A percentile compares a stretch with the other conserved stretches of the same genome.
Evolutionary conservation across 768 basidiomycete species (phyloP).

Genomic region (Hygrophorus pudorinus): DNA sequence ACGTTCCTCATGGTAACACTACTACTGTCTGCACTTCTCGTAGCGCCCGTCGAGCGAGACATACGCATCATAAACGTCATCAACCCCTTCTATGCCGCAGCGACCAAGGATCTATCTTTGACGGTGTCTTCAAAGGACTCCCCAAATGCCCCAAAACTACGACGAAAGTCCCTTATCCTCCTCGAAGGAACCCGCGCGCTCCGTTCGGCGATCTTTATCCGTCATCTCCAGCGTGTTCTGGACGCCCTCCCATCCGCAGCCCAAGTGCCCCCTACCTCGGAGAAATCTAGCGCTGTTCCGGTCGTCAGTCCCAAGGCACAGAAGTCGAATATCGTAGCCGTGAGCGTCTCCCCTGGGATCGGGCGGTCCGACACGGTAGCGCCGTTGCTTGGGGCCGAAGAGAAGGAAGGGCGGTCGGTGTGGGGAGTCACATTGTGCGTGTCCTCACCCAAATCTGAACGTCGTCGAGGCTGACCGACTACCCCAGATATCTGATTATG

Average conservation of each 20-base stretch:
- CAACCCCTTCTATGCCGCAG: constrained; percentile 86
- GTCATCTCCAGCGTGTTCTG: constrained; percentile 76
- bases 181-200: constrained; percentile 58
- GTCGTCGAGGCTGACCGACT: background rate
- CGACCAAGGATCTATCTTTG: constrained; percentile 28
- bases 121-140: constrained; percentile 12
- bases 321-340: constrained; percentile 65
- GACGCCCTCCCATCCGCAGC: constrained; percentile 67
- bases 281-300: constrained; percentile 14
- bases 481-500: constrained; percentile 49
- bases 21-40: constrained; percentile 69
- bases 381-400: constrained; percentile 40
- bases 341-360: constrained; percentile 69
- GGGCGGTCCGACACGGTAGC: constrained; percentile 63
- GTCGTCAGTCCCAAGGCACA: constrained; percentile 35
- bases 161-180: constrained; percentile 30
- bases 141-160: constrained; percentile 7
- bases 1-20: constrained; percentile 75
- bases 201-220: constrained; percentile 51
- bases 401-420: too few relatives aligned
- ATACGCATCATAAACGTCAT: constrained; percentile 83
- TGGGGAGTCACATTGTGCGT: constrained; percentile 40
- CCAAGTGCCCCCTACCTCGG: constrained; percentile 25
- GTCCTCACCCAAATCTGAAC: constrained; percentile 1
- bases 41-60: constrained; percentile 79